Conservation (phyloP, 2,329 filamentous ascomycete genomes). For the Emmonsia crescens region DNA sequence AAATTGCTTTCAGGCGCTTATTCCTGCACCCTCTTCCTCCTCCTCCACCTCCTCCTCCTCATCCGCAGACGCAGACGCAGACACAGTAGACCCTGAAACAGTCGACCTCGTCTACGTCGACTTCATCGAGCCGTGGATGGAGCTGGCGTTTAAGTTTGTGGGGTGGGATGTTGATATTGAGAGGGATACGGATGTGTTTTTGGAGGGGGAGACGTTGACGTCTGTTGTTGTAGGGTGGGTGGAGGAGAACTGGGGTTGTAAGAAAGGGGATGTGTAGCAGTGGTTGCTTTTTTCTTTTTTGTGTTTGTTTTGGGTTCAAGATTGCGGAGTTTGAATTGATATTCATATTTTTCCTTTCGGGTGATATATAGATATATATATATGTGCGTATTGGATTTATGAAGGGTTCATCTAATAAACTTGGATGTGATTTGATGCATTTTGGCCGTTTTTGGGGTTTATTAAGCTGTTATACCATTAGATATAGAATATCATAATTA, state of each 20-base stretch:
- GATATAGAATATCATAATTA: neutral
- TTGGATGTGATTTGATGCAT: neutral
- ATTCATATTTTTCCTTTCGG: neutral
- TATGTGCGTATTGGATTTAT: neutral
- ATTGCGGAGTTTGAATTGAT: neutral
- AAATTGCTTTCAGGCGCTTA: conserved; percentile 67
- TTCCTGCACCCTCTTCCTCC: conserved; percentile 59
- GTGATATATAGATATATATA: neutral
- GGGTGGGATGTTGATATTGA: conserved; percentile 40
- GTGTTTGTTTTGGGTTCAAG: neutral
- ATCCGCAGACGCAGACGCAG: conserved; percentile 24
- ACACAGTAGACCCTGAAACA: conserved; percentile 43
- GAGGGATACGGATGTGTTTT: conserved; percentile 42
- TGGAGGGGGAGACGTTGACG: conserved; percentile 45
- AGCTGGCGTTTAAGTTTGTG: conserved; percentile 59
- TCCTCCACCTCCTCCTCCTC: conserved; percentile 41
- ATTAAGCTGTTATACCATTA: neutral
- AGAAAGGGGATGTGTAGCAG: neutral
- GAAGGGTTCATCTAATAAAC: too few relatives aligned
- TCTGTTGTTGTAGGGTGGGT: conserved; percentile 51
- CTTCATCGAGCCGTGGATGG: conserved; percentile 74
- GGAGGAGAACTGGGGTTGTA: conserved; percentile 42
- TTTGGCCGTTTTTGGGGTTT: neutral
- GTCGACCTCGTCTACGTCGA: conserved; percentile 89
- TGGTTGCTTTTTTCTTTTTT: neutral